Evolutionary conservation across 495 filamentous ascomycete genomes (phyloP), one percentile per base, ranked within the genome.

Genomic region (Entonaema liquescens): DNA sequence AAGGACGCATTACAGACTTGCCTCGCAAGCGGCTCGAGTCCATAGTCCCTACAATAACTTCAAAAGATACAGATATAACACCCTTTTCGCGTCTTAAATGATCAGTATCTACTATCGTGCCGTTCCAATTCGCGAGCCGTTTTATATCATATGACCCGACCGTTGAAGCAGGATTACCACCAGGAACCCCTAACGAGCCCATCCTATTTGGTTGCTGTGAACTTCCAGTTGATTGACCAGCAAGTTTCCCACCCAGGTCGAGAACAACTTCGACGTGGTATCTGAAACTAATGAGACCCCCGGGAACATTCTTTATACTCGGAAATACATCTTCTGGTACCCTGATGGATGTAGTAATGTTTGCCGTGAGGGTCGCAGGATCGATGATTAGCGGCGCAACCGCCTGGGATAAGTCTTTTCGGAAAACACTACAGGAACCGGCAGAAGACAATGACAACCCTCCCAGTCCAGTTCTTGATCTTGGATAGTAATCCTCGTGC

Each of bases 241-340:
- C 88, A 4, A 97, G 83, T 74, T 93, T 97, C 13, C 95, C 94
- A 28, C 95, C 93, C 8, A 98, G 82, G 74, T 99, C 95, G 2
- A 97, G 86, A 21, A 98, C 90, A 2, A 97, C 91, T 77, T 99
- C 95, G 25, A 97, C 86, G 70, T 92, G 92, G 75, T 99, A 98
- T 70, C 90, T 91, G 80, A 99, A 98, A 67, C 89, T 92, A 66
- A 99, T 96, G 86, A 97, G 93, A 25, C 89, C 88, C 21, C 94
- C 93, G 0, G 95, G 95, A 3, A 97, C 93, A 61, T 87, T 89
- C 12, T 87, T 90, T 65, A 99, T 98, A 6, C 94, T 97, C 2
- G 95, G 95, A 72, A 99, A 99, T 0, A 89, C 88, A 69, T 97
- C 93, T 67, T 94, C 93, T 0, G 95, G 95, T 23, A 97, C 88